Evolutionary conservation across 2,329 filamentous ascomycete genomes (phyloP), one percentile per base, ranked within the genome.

Genomic region (Colletotrichum phormii): DNA sequence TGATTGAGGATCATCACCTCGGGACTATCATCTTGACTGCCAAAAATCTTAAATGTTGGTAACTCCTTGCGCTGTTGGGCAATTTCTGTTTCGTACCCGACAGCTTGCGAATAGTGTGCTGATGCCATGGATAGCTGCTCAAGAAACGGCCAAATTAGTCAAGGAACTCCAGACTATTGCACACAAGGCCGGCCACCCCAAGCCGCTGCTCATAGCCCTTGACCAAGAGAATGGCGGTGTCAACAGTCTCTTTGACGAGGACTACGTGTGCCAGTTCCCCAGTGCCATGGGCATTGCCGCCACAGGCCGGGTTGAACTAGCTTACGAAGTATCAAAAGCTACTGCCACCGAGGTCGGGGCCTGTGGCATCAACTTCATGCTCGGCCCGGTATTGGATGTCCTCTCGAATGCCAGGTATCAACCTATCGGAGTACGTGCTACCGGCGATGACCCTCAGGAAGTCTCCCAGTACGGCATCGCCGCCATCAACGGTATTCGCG

Each of bases 181-280:
- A 49, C 94, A 94, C 79, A 90, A 97, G 82, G 93, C 96, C 72
- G 96, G 96, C 24, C 96, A 98, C 82, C 93, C 94, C 3, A 92
- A 96, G 3, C 97, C 97, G 2, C 85, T 99, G 22, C 87, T 97
- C 67, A 98, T 99, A 77, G 95, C 94, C 51, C 86, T 98, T 49
- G 97, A 98, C 80, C 97, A 99, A 81, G 97, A 99, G 82, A 98
- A 99, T 90, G 97, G 97, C 75, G 95, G 96, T 3, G 96, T 98
- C 81, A 98, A 98, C 85, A 98, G 95, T 83, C 89, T 98, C 2
- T 98, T 97, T 79, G 96, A 98, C 81, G 95, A 98, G 77, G 94
- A 97, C 79, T 97, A 95, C 80, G 96, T 98, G 77, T 95, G 95
- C 76, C 97, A 98, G 81, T 99, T 98, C 77, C 97, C 97, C 9